These are phyloP conservation scores for Yamagishiella unicocca DNA, from an alignment of 139 green algal genomes.

Conservation along the genomic window DNA sequence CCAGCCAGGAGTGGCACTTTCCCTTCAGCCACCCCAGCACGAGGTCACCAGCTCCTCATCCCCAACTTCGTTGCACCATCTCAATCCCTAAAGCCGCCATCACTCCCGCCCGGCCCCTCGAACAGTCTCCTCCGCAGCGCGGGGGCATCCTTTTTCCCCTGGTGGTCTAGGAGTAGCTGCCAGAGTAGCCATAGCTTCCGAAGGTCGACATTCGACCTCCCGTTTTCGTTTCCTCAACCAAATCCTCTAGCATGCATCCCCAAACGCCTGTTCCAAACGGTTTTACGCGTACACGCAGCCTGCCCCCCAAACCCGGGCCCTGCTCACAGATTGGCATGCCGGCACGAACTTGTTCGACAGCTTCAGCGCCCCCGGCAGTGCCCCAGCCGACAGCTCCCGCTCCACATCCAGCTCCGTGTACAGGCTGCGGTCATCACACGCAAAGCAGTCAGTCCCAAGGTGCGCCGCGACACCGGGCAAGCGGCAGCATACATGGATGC, in stretches of 20 bases:
- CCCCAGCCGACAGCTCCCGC: constrained; percentile 77
- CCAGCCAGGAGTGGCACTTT: no score
- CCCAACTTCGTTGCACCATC: no score
- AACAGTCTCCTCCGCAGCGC: not conserved
- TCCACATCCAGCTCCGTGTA: constrained; percentile 91
- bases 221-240: no score
- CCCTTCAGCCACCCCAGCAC: no score
- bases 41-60: no score
- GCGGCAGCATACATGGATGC: not conserved
- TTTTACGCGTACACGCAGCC: not conserved
- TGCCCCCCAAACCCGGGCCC: not conserved
- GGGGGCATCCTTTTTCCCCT: not conserved
- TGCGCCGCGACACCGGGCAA: not conserved
- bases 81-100: not conserved
- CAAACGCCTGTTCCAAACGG: no score
- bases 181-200: not conserved
- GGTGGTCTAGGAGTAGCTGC: no score
- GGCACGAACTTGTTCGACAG: constrained; percentile 55
- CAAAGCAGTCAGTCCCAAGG: not conserved
- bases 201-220: no score
- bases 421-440: constrained; percentile 23
- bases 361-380: constrained; percentile 69
- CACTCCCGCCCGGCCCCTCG: not conserved
- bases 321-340: constrained; percentile 19
- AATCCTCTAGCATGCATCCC: no score